Evolutionary conservation across 345 rosid species (phyloP).

Genomic region (Erucastrum elatum): DNA sequence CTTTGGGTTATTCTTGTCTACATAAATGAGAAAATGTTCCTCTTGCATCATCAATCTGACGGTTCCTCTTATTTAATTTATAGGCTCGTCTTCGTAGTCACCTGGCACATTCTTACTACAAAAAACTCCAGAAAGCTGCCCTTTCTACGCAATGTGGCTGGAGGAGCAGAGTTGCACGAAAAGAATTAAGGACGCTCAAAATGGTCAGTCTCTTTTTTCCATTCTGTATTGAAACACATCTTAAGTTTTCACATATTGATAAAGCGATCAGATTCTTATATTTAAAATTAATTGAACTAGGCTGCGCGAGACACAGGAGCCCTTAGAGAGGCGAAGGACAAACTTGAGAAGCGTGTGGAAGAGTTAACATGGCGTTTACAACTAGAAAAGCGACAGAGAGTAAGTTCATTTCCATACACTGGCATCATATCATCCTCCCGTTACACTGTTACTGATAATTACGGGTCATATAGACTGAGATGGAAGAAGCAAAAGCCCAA

Average conservation of each 20-base stretch:
- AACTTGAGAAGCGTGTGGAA: constrained; percentile 96
- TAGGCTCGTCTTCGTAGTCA: constrained; percentile 83
- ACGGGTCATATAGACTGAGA: constrained; percentile 59
- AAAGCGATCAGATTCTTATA: constrained; percentile 24
- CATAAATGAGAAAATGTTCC: not conserved
- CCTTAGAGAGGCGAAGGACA: constrained; percentile 97
- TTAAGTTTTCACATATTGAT: not conserved
- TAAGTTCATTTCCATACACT: constrained; percentile 40
- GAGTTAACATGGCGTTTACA: constrained; percentile 98
- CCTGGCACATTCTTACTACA: constrained; percentile 71
- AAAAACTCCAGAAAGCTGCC: constrained; percentile 82
- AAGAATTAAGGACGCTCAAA: constrained; percentile 84
- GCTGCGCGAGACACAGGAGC: constrained; percentile 97
- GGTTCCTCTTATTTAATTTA: constrained; percentile 29
- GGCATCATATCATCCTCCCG: not conserved
- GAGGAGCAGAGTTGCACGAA: constrained; percentile 94
- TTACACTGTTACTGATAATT: constrained; percentile 2
- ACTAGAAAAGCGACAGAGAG: constrained; percentile 94
- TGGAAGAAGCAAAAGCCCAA: constrained; percentile 94
- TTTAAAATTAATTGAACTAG: constrained; percentile 47
- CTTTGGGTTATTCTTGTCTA: constrained; percentile 29
- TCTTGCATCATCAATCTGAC: constrained; percentile 22
- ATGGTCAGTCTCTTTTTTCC: constrained; percentile 57
- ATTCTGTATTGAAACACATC: not conserved
- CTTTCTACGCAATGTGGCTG: constrained; percentile 89